Base-by-base conservation (phyloP, 2,329 filamentous ascomycete genomes). In the Ophiocordyceps camponoti-leonardi region DNA sequence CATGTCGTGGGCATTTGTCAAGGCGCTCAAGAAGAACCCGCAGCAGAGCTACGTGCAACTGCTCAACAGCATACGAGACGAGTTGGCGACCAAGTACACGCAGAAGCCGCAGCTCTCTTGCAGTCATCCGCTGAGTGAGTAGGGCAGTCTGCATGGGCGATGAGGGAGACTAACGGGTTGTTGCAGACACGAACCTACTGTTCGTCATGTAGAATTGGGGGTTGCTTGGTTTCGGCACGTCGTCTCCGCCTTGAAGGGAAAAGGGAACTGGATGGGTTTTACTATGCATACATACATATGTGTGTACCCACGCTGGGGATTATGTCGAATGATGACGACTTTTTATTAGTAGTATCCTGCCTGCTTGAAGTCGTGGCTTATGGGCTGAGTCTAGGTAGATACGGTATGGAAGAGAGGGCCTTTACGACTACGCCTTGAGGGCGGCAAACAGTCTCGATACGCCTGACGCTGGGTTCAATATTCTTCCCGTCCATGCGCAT, bases 1-100 rank as follows among this genome's bases (percentile, higher is more conserved):
- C 58, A 96, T 98, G 92, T 94, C 87, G 1, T 96, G 85, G 80
- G 92, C 92, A 11, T 98, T 98, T 61, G 88, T 98, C 61, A 83
- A 73, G 6, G 82, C 88, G 41, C 75, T 98, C 53, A 90, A 86
- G 69, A 94, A 94, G 74, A 94, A 96, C 61, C 88, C 90, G 0
- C 87, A 95, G 59, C 92, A 98, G 69, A 95, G 87, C 68, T 98
- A 98, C 58, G 88, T 98, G 44, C 83, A 95, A 67, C 69, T 98
- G 50, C 75, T 98, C 55, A 96, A 95, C 71, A 94, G 82, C 64
- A 94, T 98, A 57, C 83, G 92, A 50, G 88, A 95, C 54, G 87
- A 96, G 64, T 72, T 98, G 50, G 69, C 85, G 49, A 79, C 77
- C 44, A 90, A 90, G 59, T 98, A 98, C 61, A 75, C 75, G 12